A percentile compares a stretch with the other conserved stretches of the same genome.
Conservation (phyloP, 192 early-diverging fungal genomes). For the Linnemannia elongata region DNA sequence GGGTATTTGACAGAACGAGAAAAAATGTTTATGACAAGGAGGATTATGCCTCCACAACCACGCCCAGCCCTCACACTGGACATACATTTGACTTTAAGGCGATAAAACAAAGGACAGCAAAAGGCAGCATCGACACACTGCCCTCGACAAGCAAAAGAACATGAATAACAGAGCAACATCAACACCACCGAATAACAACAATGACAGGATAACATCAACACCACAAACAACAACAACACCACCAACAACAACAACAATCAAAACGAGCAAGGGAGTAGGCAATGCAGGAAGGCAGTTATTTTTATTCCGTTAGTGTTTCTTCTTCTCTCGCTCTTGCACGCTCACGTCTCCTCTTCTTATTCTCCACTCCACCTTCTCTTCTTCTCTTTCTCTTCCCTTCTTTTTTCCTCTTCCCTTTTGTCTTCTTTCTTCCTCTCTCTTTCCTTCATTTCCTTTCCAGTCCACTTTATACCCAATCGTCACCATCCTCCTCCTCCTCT, state of each 20-base stretch:
- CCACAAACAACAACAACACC: background rate
- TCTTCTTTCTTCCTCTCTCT: background rate
- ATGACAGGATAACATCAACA: background rate
- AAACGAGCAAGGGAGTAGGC: background rate
- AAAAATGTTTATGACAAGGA: too few species aligned
- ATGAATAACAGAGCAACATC: background rate
- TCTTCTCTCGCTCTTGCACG: background rate
- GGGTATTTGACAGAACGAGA: too few species aligned
- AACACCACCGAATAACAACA: background rate
- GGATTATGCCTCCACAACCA: too few species aligned
- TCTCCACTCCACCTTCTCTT: background rate
- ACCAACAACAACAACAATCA: background rate
- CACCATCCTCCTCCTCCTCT: background rate
- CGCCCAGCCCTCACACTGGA: too few species aligned
- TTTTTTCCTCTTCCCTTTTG: too few species aligned
- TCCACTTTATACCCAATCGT: too few species aligned
- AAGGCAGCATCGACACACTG: background rate
- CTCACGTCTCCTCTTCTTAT: background rate
- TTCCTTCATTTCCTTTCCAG: too few species aligned
- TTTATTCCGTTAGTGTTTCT: background rate
- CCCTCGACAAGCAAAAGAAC: background rate
- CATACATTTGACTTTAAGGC: too few species aligned
- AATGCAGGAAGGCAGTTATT: slow-evolving; percentile 9
- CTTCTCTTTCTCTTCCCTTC: background rate
- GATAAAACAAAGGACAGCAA: background rate